These are phyloP conservation scores for Calocybe indica DNA, from an alignment of 768 basidiomycete species.

Conservation along the genomic window DNA sequence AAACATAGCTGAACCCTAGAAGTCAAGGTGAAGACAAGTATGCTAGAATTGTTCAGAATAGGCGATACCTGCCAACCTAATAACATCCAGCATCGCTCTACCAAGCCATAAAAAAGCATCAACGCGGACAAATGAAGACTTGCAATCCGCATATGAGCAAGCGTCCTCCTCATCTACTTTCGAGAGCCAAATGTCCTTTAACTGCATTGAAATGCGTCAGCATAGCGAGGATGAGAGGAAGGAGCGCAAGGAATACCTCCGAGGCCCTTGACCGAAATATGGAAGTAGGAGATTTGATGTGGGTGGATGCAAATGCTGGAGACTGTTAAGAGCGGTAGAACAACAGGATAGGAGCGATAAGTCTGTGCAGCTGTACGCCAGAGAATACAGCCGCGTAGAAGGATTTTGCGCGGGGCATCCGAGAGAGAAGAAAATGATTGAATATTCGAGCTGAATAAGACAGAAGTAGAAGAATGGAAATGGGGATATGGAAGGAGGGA, in stretches of 20 bases:
- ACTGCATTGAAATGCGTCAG: conserved; percentile 44
- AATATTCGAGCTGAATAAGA: no score
- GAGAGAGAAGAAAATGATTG: no score
- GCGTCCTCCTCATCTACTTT: no score
- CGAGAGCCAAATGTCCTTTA: conserved; percentile 10
- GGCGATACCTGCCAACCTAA: conserved; percentile 52
- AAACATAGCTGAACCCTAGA: conserved; percentile 54
- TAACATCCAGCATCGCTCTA: conserved; percentile 59
- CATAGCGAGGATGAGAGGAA: conserved; percentile 14
- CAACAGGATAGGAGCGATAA: neutral
- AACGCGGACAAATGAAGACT: conserved; percentile 20
- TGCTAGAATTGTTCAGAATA: neutral
- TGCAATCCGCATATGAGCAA: conserved; percentile 12
- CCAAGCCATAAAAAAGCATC: conserved; percentile 53
- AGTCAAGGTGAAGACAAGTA: neutral
- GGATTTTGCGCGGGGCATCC: no score
- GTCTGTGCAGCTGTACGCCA: no score
- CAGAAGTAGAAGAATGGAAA: no score
- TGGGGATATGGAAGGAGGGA: neutral
- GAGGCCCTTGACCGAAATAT: conserved; percentile 55
- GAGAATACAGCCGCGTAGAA: no score
- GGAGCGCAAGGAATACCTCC: conserved; percentile 25
- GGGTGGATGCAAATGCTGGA: conserved; percentile 45
- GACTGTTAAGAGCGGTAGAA: conserved; percentile 20
- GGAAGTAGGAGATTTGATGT: conserved; percentile 45